Evolutionary conservation across 164 flowering plant genomes (phyloP).

Genomic region (Stephania japonica): DNA sequence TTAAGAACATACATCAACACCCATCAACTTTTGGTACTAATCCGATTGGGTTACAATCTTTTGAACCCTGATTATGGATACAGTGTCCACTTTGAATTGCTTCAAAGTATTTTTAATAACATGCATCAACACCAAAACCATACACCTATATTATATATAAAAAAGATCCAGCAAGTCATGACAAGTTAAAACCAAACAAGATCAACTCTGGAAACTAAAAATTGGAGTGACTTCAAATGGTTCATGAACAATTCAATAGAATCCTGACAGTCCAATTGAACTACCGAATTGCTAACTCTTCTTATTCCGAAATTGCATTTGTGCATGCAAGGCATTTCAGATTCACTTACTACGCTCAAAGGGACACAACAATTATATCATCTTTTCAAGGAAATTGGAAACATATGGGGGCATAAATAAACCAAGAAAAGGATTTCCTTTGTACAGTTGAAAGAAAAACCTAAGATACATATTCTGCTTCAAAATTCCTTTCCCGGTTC

Average conservation of each 20-base stretch:
- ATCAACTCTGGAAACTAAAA: not conserved
- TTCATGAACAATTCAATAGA: not conserved
- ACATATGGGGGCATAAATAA: not conserved
- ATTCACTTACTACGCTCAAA: not conserved
- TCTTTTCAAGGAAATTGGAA: not conserved
- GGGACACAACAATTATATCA: not conserved
- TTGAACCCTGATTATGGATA: not conserved
- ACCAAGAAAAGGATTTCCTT: not conserved
- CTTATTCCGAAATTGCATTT: not conserved
- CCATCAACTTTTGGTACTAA: not conserved
- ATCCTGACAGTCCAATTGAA: not conserved
- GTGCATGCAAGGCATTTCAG: not conserved
- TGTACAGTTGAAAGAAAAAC: not conserved
- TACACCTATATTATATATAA: not conserved
- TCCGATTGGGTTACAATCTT: not conserved
- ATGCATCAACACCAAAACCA: not conserved
- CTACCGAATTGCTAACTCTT: not conserved
- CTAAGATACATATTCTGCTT: not conserved
- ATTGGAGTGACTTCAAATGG: not conserved
- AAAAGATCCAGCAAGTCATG: not conserved
- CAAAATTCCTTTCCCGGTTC: not conserved
- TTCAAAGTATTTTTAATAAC: not conserved
- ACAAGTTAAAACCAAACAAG: not conserved
- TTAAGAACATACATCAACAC: too few species aligned
- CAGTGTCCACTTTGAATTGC: not conserved